These are phyloP conservation scores for Cutaneotrichosporon spelunceum DNA, from an alignment of 1,284 basidiomycete genomes.

Conservation along the genomic window DNA sequence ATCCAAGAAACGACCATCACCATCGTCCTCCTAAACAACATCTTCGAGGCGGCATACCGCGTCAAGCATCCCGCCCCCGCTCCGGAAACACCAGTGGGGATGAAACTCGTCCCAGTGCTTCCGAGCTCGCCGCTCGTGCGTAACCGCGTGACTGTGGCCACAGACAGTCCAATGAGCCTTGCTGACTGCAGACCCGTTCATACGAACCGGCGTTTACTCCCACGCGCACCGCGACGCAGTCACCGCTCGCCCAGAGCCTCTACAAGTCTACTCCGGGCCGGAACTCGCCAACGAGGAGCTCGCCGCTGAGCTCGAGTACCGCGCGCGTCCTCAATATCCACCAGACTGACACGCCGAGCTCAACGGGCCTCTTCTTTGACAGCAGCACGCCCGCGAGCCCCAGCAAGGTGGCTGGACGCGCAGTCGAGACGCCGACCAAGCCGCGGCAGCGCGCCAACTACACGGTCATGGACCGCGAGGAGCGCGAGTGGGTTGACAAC, in stretches of 20 bases:
- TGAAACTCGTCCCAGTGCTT: constrained; percentile 21
- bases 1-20: constrained; percentile 31
- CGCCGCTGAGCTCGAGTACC: constrained; percentile 34
- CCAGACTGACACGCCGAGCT: constrained; percentile 20
- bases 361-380: constrained; percentile 41
- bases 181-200: constrained; percentile 17
- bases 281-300: constrained; percentile 7
- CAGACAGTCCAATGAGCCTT: no score
- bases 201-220: constrained; percentile 12
- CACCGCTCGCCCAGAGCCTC: constrained; percentile 16
- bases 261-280: constrained; percentile 20
- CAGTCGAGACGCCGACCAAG: constrained; percentile 7
- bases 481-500: constrained; percentile 49
- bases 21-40: constrained; percentile 31
- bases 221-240: constrained; percentile 6
- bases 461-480: constrained; percentile 41
- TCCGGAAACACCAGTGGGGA: constrained; percentile 29
- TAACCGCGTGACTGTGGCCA: not conserved
- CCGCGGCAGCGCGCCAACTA: constrained; percentile 25
- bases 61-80: constrained; percentile 29
- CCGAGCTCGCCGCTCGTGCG: constrained; percentile 44
- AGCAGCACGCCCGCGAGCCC: constrained; percentile 14
- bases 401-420: constrained; percentile 15
- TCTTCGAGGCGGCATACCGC: constrained; percentile 34
- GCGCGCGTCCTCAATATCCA: constrained; percentile 34